phyloP scores from a whole-genome alignment of 2,329 filamentous ascomycete genomes.

The Aspergillus niger region DNA sequence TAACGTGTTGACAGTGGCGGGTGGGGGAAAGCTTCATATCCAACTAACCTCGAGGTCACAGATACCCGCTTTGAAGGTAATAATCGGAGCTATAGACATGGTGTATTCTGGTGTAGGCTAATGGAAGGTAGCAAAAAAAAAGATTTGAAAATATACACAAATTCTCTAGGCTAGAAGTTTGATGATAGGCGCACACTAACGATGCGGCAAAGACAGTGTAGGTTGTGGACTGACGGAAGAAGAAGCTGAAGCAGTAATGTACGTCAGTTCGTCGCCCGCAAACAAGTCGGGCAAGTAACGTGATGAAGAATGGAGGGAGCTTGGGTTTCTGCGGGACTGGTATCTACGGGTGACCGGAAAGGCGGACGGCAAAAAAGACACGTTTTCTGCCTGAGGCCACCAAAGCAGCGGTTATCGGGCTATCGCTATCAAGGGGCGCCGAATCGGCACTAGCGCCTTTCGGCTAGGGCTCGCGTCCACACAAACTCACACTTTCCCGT shows the following conservation, averaged over 20 bases:
- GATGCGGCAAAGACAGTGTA: background rate
- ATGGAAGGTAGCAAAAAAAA: slow-evolving; percentile 7
- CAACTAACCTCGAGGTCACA: slow-evolving; percentile 78
- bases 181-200: background rate
- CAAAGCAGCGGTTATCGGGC: slow-evolving; percentile 11
- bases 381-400: slow-evolving; percentile 15
- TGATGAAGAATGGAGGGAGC: slow-evolving; percentile 11
- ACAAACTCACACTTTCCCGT: slow-evolving; percentile 46
- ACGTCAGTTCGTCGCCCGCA: slow-evolving; percentile 10
- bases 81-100: slow-evolving; percentile 84
- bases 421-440: slow-evolving; percentile 22
- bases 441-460: slow-evolving; percentile 42
- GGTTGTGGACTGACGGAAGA: background rate
- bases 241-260: slow-evolving; percentile 10
- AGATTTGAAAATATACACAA: background rate
- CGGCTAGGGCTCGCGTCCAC: slow-evolving; percentile 48
- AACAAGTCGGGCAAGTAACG: background rate
- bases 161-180: background rate
- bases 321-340: slow-evolving; percentile 14
- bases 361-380: background rate
- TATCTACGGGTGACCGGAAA: slow-evolving; percentile 2
- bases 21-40: background rate
- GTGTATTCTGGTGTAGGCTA: slow-evolving; percentile 22
- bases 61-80: slow-evolving; percentile 94
- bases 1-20: background rate